Evolutionary conservation across 768 basidiomycete species (phyloP).

Genomic region (Termitomyces sp.): DNA sequence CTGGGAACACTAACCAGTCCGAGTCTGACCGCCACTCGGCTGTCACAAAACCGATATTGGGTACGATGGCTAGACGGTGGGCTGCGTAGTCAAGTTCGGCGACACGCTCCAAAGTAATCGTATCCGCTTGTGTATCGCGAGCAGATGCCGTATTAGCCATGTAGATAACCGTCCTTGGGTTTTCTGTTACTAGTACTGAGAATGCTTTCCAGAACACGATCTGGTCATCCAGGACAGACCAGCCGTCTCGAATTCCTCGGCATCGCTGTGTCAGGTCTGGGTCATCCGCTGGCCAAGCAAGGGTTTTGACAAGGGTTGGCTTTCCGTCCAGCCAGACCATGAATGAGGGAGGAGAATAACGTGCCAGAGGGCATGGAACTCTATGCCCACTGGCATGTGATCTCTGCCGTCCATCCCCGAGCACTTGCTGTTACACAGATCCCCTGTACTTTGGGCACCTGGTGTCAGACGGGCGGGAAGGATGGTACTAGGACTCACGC

Average conservation of each 20-base stretch:
- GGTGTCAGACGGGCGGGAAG: no score
- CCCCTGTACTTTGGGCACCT: no score
- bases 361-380: no score
- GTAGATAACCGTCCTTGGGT: not conserved
- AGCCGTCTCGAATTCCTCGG: not conserved
- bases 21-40: not conserved
- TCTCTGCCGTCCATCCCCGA: no score
- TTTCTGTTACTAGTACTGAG: no score
- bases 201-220: not conserved
- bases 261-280: not conserved
- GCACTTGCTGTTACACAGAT: no score
- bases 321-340: conserved; percentile 7
- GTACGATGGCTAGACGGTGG: not conserved
- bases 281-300: not conserved
- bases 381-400: no score
- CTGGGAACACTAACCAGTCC: no score
- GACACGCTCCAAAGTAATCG: not conserved
- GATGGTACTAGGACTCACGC: no score
- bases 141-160: not conserved
- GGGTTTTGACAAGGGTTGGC: not conserved
- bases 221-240: not conserved
- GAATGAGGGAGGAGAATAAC: no score
- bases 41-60: not conserved
- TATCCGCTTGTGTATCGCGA: not conserved
- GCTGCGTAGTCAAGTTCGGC: not conserved